A percentile compares a stretch with the other conserved stretches of the same genome.
Evolutionary conservation across 129 eudicot genomes (phyloP).

Genomic region (carrot (Daucus carota)): DH1_v3.0 NC_030382.2:50541001-50541500

Average conservation of each 20-base stretch:
- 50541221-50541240: not conserved
- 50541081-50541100: not conserved
- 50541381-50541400: constrained; percentile 1
- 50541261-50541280: too few relatives aligned
- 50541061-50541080: not conserved
- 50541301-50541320: not conserved
- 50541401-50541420: constrained; percentile 64
- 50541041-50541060: not conserved
- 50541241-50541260: not conserved
- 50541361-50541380: too few relatives aligned
- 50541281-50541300: not conserved
- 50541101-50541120: not conserved
- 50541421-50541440: constrained; percentile 61
- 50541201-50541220: not conserved
- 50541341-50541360: too few relatives aligned
- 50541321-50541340: not conserved
- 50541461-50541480: constrained; percentile 72
- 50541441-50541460: constrained; percentile 86
- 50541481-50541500: constrained; percentile 96
- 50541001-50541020: constrained; percentile 37
- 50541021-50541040: constrained; percentile 23
- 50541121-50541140: not conserved
- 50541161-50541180: not conserved
- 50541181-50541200: not conserved
- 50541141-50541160: not conserved